Percentiles rank a stretch among this genome's conserved stretches.
Conservation (phyloP, 2,329 filamentous ascomycete genomes). For the Thielaviopsis punctulata region DNA sequence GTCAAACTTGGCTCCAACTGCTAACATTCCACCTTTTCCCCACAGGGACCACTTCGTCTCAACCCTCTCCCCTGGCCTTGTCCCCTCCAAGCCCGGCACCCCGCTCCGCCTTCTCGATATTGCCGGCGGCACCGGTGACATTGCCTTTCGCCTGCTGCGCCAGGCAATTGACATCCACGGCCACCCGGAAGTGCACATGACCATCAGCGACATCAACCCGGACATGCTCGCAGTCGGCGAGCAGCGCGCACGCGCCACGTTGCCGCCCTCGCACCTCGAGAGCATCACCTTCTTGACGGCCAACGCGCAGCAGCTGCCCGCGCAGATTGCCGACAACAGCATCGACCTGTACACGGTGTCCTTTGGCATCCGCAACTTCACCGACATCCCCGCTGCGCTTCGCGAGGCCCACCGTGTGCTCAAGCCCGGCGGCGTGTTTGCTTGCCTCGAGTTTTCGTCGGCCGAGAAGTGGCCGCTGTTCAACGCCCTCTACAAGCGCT, state of each 20-base stretch:
- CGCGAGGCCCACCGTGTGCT: slow-evolving; percentile 73
- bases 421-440: slow-evolving; percentile 88
- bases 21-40: background rate
- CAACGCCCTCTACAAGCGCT: slow-evolving; percentile 78
- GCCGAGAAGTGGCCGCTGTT: slow-evolving; percentile 58
- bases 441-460: slow-evolving; percentile 89
- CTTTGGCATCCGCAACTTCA: slow-evolving; percentile 96
- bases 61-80: slow-evolving; percentile 65
- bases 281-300: slow-evolving; percentile 67
- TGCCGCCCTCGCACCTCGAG: slow-evolving; percentile 34
- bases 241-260: slow-evolving; percentile 48
- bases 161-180: slow-evolving; percentile 67
- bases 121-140: slow-evolving; percentile 91
- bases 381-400: slow-evolving; percentile 70
- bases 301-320: slow-evolving; percentile 63
- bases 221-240: slow-evolving; percentile 83
- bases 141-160: slow-evolving; percentile 89
- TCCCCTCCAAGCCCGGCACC: slow-evolving; percentile 25
- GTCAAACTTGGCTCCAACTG: too few species aligned
- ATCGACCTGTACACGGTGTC: slow-evolving; percentile 94
- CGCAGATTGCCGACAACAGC: slow-evolving; percentile 45
- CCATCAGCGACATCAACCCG: slow-evolving; percentile 88
- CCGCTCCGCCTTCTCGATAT: slow-evolving; percentile 77
- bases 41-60: slow-evolving; percentile 75
- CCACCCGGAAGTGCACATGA: slow-evolving; percentile 62